Evolutionary conservation across 2,329 filamentous ascomycete species (phyloP), one percentile per base, ranked within the genome.

Genomic region (Paecilomyces formosus): DNA sequence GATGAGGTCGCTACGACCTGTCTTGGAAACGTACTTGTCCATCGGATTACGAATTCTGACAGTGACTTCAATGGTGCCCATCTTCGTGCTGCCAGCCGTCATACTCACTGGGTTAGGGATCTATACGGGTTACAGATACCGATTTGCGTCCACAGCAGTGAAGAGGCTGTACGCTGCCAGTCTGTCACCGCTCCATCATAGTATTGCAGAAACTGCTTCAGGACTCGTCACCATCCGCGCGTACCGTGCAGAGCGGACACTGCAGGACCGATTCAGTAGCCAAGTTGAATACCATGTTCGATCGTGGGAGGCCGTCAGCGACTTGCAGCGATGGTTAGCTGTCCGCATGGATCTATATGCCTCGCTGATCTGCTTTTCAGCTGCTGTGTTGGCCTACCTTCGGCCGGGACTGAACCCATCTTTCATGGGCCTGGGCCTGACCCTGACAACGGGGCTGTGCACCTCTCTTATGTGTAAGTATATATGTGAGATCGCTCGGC

Each of bases 311-410:
- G 59, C 56, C 3, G 60, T 62, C 31, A 61, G 60, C 58, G 60
- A 60, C 18, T 54, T 60, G 39, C 60, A 62, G 26, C 53, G 60
- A 30, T 62, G 60, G 60, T 52, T 62, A 31, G 60, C 60, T 9
- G 60, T 62, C 7, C 13, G 60, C n/a, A 61, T 62, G 60, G 60
- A 62, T 45, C 31, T 62, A 15, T 62, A 31, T 54, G 59, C 57
- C 8, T 59, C 56, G 18, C 21, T 59, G 30, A 62, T 62, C 12
- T 62, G 59, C 9, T 56, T 56, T 21, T 62, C 60, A 6, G 58
- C 54, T 2, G 60, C 60, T 18, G 31, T 49, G 6, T 39, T 62
- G 21, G 59, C 59, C 2, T 26, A 59, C 18, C 33, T 57, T 8
- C 56, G 39, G 18, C 53, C 28, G n/a, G n/a, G 56, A 30, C 15